A percentile compares a stretch with the other conserved stretches of the same genome.
phyloP scores from a whole-genome alignment of 768 basidiomycete species.

The Pleurotus giganteus region DNA sequence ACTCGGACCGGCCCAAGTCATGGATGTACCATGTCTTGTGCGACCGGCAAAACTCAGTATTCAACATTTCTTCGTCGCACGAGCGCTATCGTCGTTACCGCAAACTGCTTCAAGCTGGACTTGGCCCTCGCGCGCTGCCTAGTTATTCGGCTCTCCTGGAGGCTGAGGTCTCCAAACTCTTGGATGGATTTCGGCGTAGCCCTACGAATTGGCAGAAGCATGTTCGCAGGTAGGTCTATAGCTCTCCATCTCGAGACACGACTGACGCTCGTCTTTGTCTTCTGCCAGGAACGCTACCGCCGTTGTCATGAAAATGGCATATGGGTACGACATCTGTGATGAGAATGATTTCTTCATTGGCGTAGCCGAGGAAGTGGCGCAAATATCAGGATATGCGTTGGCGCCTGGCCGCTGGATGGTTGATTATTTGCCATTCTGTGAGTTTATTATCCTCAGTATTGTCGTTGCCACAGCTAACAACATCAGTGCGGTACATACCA shows the following conservation, averaged over 20 bases:
- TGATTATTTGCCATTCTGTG: constrained; percentile 39
- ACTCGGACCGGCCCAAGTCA: constrained; percentile 52
- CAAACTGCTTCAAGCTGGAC: constrained; percentile 34
- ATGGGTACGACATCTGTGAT: constrained; percentile 34
- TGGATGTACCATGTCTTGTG: constrained; percentile 45
- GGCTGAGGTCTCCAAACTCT: constrained; percentile 30
- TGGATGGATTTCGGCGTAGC: constrained; percentile 27
- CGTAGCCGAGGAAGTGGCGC: constrained; percentile 35
- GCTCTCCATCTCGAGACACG: neutral
- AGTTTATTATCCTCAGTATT: constrained; percentile 12
- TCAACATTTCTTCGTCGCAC: constrained; percentile 41
- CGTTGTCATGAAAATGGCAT: constrained; percentile 42
- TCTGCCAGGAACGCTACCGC: constrained; percentile 31
- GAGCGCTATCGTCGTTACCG: constrained; percentile 39
- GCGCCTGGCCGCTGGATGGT: constrained; percentile 43
- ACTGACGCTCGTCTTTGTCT: neutral
- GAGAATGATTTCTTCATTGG: constrained; percentile 36
- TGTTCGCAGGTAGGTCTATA: constrained; percentile 31
- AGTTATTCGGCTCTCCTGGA: constrained; percentile 34
- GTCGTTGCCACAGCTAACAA: neutral
- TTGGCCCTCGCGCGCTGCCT: constrained; percentile 32
- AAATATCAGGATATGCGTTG: constrained; percentile 38
- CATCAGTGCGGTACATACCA: constrained; percentile 47
- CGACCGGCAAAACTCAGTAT: constrained; percentile 37
- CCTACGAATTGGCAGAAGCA: constrained; percentile 33